A percentile compares a stretch with the other conserved stretches of the same genome.
Conservation (phyloP, 2,329 filamentous ascomycete species). For the Zopfia rhizophila region DNA sequence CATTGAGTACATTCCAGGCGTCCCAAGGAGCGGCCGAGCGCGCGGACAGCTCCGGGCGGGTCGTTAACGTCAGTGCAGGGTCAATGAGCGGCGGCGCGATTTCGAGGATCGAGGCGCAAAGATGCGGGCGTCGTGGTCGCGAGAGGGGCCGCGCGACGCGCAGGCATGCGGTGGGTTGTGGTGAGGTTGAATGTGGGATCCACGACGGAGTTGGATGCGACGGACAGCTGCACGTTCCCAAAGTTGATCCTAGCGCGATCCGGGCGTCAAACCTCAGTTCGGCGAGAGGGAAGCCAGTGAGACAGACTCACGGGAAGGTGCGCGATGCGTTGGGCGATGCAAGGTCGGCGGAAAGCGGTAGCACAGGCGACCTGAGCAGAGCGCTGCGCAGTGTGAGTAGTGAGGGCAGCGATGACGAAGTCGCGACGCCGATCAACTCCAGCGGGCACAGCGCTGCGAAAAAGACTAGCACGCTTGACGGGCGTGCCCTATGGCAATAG, state of each 20-base stretch:
- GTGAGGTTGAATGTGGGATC: constrained; percentile 1
- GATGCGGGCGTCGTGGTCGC: not conserved
- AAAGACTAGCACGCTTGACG: constrained; percentile 11
- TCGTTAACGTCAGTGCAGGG: constrained; percentile 25
- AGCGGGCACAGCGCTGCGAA: constrained; percentile 4
- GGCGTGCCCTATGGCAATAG: constrained; percentile 9
- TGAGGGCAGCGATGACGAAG: constrained; percentile 7
- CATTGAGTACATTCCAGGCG: constrained; percentile 28
- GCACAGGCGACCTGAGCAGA: not conserved
- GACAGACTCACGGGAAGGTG: not conserved
- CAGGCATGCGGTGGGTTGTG: constrained; percentile 30
- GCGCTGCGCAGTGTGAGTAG: too few species aligned
- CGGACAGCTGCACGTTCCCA: constrained; percentile 11
- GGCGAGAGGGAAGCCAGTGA: not conserved
- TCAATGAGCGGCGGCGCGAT: constrained; percentile 31
- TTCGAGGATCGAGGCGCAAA: not conserved
- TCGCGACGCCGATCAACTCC: constrained; percentile 6
- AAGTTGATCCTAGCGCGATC: constrained; percentile 3
- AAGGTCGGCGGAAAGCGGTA: not conserved
- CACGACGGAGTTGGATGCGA: constrained; percentile 4
- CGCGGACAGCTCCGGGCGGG: constrained; percentile 5
- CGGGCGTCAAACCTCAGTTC: not conserved
- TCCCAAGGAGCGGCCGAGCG: constrained; percentile 1
- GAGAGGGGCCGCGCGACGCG: not conserved
- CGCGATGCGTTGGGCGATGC: not conserved